These are phyloP conservation scores for Fusarium armeniacum DNA, from an alignment of 2,329 filamentous ascomycete genomes.

Conservation along the genomic window DNA sequence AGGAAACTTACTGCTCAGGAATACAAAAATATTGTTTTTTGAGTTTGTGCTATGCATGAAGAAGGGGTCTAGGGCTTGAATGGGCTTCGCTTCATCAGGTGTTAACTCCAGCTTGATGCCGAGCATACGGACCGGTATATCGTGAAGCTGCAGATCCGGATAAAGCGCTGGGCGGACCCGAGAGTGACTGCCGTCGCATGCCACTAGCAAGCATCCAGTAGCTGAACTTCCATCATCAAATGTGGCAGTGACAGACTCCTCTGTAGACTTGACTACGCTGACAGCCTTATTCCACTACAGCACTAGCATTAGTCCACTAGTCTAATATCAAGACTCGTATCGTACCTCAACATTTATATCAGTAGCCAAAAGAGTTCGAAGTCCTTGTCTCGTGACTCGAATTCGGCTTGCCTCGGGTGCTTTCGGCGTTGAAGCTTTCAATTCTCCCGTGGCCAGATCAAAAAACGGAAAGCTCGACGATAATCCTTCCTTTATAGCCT, in stretches of 20 bases:
- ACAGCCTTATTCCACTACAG: conserved; percentile 59
- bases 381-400: conserved; percentile 62
- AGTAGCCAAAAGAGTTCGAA: conserved; percentile 62
- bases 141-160: conserved; percentile 53
- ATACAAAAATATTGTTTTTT: conserved; percentile 64
- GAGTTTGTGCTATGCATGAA: conserved; percentile 69
- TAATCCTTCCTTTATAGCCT: conserved; percentile 62
- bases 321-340: fast-evolving
- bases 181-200: conserved; percentile 66
- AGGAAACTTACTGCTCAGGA: conserved; percentile 61
- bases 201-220: conserved; percentile 62
- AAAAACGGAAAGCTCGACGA: conserved; percentile 68
- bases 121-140: conserved; percentile 64
- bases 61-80: conserved; percentile 65
- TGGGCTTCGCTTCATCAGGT: conserved; percentile 57
- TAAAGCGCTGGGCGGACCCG: conserved; percentile 58
- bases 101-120: conserved; percentile 61
- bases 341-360: conserved; percentile 63
- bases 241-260: conserved; percentile 56
- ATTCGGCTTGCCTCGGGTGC: conserved; percentile 62
- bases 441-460: conserved; percentile 65
- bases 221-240: conserved; percentile 63
- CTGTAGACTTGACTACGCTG: conserved; percentile 48
- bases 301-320: not conserved
- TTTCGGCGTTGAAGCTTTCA: conserved; percentile 58